Evolutionary conservation across 805 yeast species (phyloP).

Genomic region (Candida michaelii): DNA sequence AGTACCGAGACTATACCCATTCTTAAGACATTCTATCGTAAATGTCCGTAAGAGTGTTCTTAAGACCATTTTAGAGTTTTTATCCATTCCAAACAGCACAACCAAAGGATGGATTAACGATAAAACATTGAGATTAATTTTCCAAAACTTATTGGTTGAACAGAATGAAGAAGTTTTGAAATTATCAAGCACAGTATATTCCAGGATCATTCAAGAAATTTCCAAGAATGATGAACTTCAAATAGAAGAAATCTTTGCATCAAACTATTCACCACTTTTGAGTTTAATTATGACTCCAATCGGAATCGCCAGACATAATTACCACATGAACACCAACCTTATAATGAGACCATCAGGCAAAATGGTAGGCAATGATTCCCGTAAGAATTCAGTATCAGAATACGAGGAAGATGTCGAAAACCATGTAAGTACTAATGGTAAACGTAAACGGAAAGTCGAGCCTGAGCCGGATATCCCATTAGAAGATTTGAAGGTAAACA

Average conservation of each 20-base stretch:
- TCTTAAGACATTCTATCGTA: conserved; percentile 88
- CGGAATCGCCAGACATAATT: conserved; percentile 87
- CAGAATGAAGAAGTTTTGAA: conserved; percentile 74
- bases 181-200: conserved; percentile 63
- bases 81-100: conserved; percentile 52
- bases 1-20: conserved; percentile 91
- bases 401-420: conserved; percentile 18
- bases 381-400: conserved; percentile 12
- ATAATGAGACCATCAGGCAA: conserved; percentile 80
- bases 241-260: conserved; percentile 53
- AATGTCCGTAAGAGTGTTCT: conserved; percentile 88
- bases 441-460: conserved; percentile 46
- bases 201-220: conserved; percentile 51
- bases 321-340: conserved; percentile 73
- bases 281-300: conserved; percentile 87
- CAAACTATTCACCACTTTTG: conserved; percentile 60
- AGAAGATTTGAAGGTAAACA: conserved; percentile 69
- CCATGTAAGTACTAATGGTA: conserved; percentile 18
- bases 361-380: conserved; percentile 18
- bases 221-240: conserved; percentile 26
- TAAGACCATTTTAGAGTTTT: conserved; percentile 74
- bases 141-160: conserved; percentile 86
- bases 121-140: conserved; percentile 68
- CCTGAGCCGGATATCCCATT: conserved; percentile 42
- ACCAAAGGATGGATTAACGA: conserved; percentile 76